These are phyloP conservation scores for Amanita bisporigera DNA, from an alignment of 1,284 basidiomycete genomes.

Conservation along the genomic window DNA sequence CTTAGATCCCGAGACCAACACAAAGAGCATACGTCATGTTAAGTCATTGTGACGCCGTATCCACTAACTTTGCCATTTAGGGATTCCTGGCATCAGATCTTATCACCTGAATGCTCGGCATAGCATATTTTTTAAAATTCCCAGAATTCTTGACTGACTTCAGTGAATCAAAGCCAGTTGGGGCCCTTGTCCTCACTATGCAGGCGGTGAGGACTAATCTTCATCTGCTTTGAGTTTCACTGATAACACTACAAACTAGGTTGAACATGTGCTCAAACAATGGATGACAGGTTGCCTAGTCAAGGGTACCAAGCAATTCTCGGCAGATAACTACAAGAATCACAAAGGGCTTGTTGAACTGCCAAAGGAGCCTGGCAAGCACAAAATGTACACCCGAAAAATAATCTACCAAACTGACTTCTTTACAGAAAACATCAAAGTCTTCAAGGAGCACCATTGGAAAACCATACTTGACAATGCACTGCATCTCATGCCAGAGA, in stretches of 20 bases:
- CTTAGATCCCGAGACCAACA: too few species aligned
- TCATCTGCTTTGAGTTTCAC: neutral
- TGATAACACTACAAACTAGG: neutral
- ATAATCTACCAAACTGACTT: neutral
- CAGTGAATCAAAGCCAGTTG: constrained; percentile 3
- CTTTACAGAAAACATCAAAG: too few species aligned
- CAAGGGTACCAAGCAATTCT: constrained; percentile 5
- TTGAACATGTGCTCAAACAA: neutral
- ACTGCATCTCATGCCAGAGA: too few species aligned
- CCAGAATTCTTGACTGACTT: neutral
- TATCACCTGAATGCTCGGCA: neutral
- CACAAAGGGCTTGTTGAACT: neutral
- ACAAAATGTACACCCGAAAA: neutral
- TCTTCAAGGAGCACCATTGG: too few species aligned
- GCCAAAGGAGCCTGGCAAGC: neutral
- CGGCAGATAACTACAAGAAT: constrained; percentile 3
- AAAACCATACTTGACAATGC: too few species aligned
- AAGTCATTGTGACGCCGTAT: neutral
- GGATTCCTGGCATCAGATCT: neutral
- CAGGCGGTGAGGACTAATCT: neutral
- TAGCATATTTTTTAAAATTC: neutral
- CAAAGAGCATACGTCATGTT: neutral
- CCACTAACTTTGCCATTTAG: neutral
- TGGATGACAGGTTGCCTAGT: constrained; percentile 4
- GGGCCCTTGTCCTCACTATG: neutral